Evolutionary conservation across 2,329 filamentous ascomycete species (phyloP), one percentile per base, ranked within the genome.

Genomic region (Mariannaea sp.): DNA sequence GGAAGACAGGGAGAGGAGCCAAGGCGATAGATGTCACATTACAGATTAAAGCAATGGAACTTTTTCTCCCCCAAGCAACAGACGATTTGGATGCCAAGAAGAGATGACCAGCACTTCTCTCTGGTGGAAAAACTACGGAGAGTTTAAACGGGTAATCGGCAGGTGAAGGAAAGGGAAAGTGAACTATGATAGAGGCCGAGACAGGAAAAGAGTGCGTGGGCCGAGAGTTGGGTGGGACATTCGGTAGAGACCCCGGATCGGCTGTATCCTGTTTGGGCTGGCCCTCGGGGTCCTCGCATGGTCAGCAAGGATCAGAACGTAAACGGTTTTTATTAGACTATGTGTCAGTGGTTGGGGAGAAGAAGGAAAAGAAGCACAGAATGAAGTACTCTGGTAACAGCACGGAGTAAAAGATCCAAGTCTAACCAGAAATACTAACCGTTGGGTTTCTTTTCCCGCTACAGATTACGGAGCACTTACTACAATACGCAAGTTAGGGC

Each of bases 231-330:
- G 13, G 35, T n/a, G 8, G 16, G 5, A 24, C n/a, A 22, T 39
- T 17, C 22, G 16, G 35, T n/a, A 7, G 27, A 43, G 27, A 43
- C 58, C 51, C 60, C 53, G 19, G 60, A 61, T 63, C 60, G 56
- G 60, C 58, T 43, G 33, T 63, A 36, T 48, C 58, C 49, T 42
- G 45, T 53, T 39, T 35, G 50, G 60, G 52, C 22, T 35, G 35
- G 27, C 20, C 9, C 8, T n/a, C 17, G 8, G 7, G 8, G 30
- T 22, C 14, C 40, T 19, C 24, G 19, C 26, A 40, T 10, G 16
- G 27, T 6, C 17, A 41, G 24, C 17, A 29, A 13, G 14, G 6
- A 39, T n/a, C 16, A n/a, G 12, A 16, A 33, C 10, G 13, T 10
- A n/a, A 32, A 32, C 29, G 13, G 29, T 32, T 5, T 32, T 32